Base-by-base conservation (phyloP, 371 early-diverging fungal species). In the Capillidium heterosporum region DNA sequence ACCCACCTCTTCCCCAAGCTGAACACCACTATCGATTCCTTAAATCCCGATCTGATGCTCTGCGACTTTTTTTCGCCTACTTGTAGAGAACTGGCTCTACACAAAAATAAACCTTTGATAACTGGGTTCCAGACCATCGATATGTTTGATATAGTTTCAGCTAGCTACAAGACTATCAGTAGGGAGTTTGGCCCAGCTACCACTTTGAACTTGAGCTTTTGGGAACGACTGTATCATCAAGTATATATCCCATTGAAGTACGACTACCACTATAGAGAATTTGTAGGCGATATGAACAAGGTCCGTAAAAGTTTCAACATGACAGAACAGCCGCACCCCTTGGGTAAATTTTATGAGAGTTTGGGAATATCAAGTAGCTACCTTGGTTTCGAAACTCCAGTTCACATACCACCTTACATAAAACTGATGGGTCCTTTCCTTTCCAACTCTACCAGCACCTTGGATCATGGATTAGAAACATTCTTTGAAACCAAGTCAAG, bases 11-110 rank as follows among this genome's bases (percentile, higher is more conserved):
- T 15, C 21, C 17, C 3, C 15, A 4, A 2, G n/a, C 23, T 51
- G 7, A 11, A 23, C 8, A 39, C 29, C 2, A 3, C n/a, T 8
- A 2, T 56, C 15, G 17, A 27, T 8, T n/a, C 11, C 2, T 8
- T 29, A 13, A 43, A 47, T 21, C 32, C 42, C 4, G 58, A 58
- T 50, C 15, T 58, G 19, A 42, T 58, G 2, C 10, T 58, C 1
- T 58, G 58, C 50, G 58, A 58, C 42, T 58, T 41, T 51, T 35
- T 51, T 31, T 19, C 40, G 3, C 15, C 17, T 19, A 28, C 41
- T 19, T 58, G 58, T 42, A 24, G 7, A 2, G 58, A 58, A 32
- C 51, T 41, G 8, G 50, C 58, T 21, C 10, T 28, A 15, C 24
- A 26, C 4, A 11, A n/a, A 1, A n/a, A 24, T 28, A 50, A 41